These are phyloP conservation scores for Lagenidium sp. DNA, from an alignment of 352 stramenopile genomes.

Conservation along the genomic window DNA sequence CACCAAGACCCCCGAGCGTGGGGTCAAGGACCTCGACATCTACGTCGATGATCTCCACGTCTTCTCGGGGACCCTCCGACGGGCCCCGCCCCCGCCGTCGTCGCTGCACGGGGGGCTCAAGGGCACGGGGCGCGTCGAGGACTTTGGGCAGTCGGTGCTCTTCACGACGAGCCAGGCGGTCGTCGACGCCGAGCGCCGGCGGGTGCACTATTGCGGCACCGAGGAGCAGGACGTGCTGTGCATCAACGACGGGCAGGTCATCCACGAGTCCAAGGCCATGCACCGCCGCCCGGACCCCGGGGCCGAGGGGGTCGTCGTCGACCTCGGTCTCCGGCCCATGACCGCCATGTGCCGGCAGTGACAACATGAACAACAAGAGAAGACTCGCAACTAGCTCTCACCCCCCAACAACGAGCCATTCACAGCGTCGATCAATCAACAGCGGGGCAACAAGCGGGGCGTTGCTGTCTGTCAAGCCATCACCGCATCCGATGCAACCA, in stretches of 20 bases:
- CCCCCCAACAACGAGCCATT: no score
- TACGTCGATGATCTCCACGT: conserved; percentile 83
- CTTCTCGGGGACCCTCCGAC: conserved; percentile 52
- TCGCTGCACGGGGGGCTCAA: conserved; percentile 12
- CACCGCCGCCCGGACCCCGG: conserved; percentile 66
- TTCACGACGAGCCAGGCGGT: conserved; percentile 62
- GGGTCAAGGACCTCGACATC: conserved; percentile 77
- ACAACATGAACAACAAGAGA: no score
- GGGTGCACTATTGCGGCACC: conserved; percentile 54
- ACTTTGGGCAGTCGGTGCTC: conserved; percentile 77
- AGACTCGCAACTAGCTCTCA: no score
- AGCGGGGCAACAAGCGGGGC: no score
- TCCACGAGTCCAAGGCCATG: conserved; percentile 75
- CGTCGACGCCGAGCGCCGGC: conserved; percentile 58
- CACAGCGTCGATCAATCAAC: no score
- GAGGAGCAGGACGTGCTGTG: conserved; percentile 85
- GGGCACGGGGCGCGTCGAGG: conserved; percentile 22
- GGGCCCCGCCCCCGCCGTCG: no score
- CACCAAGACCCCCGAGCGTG: conserved; percentile 74
- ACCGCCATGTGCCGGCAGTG: conserved; percentile 58
- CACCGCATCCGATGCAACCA: no score
- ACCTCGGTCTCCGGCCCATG: conserved; percentile 53
- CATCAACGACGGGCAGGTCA: conserved; percentile 87
- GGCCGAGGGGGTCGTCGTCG: conserved; percentile 61
- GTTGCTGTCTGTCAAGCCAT: no score